Conservation (phyloP, 352 stramenopile species). For the Plasmopara muralis region DNA sequence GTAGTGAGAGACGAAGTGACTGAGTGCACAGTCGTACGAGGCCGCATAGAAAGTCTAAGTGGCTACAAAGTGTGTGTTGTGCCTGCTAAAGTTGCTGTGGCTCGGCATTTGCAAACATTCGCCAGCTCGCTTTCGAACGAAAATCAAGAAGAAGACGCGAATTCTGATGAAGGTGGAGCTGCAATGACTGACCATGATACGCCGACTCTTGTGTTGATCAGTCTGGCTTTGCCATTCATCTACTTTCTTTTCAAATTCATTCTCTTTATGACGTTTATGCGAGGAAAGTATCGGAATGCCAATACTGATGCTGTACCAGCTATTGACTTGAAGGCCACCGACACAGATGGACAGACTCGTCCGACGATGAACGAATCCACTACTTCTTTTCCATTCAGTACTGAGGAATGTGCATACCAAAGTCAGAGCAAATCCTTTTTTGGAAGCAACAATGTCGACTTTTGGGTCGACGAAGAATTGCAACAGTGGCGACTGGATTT, state of each 20-base stretch:
- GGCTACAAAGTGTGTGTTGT: slow-evolving; percentile 21
- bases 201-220: slow-evolving; percentile 29
- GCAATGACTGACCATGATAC: slow-evolving; percentile 5
- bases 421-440: slow-evolving; percentile 19
- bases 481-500: slow-evolving; percentile 64
- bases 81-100: slow-evolving; percentile 4
- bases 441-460: slow-evolving; percentile 32
- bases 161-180: not conserved
- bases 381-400: slow-evolving; percentile 17
- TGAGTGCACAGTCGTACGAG: slow-evolving; percentile 12
- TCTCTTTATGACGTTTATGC: slow-evolving; percentile 32
- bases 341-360: slow-evolving; percentile 12
- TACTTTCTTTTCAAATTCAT: slow-evolving; percentile 37
- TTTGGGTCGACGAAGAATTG: slow-evolving; percentile 66
- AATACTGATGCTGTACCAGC: slow-evolving; percentile 1
- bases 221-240: slow-evolving; percentile 27
- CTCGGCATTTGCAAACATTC: slow-evolving; percentile 11
- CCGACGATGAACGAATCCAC: slow-evolving; percentile 24
- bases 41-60: slow-evolving; percentile 9
- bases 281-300: slow-evolving; percentile 16
- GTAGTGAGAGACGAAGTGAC: not conserved
- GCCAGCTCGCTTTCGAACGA: slow-evolving; percentile 1
- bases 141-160: slow-evolving; percentile 4
- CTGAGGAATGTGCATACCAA: slow-evolving; percentile 12
- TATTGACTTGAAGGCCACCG: slow-evolving; percentile 2